These are phyloP conservation scores for Crotalaria pallida DNA, from an alignment of 306 rosid genomes.

Conservation along the genomic window DNA sequence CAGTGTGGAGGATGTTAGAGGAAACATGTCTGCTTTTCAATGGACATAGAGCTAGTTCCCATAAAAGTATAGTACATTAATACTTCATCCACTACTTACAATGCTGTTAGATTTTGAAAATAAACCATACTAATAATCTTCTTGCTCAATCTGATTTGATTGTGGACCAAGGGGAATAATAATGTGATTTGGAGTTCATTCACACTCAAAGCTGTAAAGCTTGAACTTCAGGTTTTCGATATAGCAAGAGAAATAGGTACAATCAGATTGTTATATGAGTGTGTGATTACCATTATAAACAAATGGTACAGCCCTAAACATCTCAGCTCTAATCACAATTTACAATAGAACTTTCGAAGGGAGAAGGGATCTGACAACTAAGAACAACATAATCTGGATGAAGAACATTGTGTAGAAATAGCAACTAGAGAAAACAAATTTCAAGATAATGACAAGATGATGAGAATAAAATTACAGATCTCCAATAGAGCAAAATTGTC, in stretches of 20 bases:
- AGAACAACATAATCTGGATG: not conserved
- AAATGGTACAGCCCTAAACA: not conserved
- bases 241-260: not conserved
- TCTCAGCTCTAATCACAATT: not conserved
- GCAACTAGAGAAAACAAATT: not conserved
- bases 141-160: not conserved
- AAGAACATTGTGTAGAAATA: not conserved
- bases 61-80: not conserved
- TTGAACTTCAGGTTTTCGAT: not conserved
- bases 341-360: not conserved
- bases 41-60: not conserved
- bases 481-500: not conserved
- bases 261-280: not conserved
- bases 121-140: not conserved
- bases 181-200: not conserved
- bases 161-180: not conserved
- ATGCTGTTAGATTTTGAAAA: not conserved
- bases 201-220: not conserved
- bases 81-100: not conserved
- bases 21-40: not conserved
- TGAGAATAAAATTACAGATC: conserved; percentile 1
- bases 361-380: not conserved
- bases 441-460: not conserved
- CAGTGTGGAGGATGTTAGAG: not conserved
- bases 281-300: not conserved